Evolutionary conservation across 2,329 filamentous ascomycete species (phyloP).

Genomic region (Pseudocercospora cruenta): DNA sequence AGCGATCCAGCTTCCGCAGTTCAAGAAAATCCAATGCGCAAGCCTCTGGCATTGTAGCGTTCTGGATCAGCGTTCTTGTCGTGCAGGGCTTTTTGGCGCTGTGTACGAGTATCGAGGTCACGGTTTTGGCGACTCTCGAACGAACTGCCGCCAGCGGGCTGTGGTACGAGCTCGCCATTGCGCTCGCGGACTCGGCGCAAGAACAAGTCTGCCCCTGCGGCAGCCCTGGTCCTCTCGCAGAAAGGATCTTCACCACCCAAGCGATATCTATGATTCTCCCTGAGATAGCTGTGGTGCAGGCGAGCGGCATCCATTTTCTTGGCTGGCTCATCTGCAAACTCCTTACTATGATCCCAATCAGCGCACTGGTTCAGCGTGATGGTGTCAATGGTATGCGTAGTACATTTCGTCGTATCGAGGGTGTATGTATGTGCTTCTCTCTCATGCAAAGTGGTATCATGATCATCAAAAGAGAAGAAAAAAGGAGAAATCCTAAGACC

Average conservation of each 20-base stretch:
- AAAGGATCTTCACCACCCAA: background rate
- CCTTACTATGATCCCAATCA: background rate
- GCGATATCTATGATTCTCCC: background rate
- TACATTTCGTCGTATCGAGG: background rate
- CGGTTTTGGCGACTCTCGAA: background rate
- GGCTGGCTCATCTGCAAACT: background rate
- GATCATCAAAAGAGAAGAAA: constrained; percentile 11
- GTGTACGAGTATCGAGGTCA: background rate
- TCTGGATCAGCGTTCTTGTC: background rate
- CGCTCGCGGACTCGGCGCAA: background rate
- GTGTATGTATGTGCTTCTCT: background rate
- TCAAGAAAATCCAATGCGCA: background rate
- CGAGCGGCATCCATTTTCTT: background rate
- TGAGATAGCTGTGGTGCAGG: no score
- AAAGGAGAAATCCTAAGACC: constrained; percentile 7
- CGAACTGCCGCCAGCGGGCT: background rate
- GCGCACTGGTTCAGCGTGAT: background rate
- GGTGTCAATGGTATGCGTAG: background rate
- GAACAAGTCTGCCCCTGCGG: background rate
- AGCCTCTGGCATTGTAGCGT: background rate
- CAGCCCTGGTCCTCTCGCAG: background rate
- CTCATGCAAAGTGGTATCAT: constrained; percentile 9
- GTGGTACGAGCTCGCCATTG: background rate
- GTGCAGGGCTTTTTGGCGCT: background rate
- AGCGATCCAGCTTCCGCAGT: background rate